Percentiles rank a stretch among this genome's conserved stretches.
Conservation (phyloP, 2,329 filamentous ascomycete species). For the Aspergillus felis region DNA sequence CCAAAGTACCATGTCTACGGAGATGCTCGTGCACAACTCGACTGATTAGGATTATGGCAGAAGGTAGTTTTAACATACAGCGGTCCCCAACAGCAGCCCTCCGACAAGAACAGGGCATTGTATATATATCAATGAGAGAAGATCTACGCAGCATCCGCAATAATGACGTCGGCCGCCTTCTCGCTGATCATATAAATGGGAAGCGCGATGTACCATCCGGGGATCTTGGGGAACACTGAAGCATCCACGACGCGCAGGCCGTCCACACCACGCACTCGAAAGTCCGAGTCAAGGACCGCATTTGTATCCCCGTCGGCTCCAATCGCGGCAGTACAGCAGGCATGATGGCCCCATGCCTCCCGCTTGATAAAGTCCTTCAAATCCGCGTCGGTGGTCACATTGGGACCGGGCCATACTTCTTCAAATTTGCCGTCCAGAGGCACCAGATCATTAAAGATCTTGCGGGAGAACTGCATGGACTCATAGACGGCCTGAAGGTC, state of each 20-base stretch:
- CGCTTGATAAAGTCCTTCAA: slow-evolving; percentile 49
- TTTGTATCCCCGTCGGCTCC: slow-evolving; percentile 50
- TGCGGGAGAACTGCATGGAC: slow-evolving; percentile 51
- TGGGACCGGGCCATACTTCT: slow-evolving; percentile 42
- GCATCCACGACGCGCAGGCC: slow-evolving; percentile 61
- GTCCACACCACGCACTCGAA: slow-evolving; percentile 53
- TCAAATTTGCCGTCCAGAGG: slow-evolving; percentile 44
- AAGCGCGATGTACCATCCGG: slow-evolving; percentile 51
- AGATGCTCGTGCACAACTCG: neutral
- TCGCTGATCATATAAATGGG: slow-evolving; percentile 56
- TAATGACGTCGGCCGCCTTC: slow-evolving; percentile 59
- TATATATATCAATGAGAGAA: neutral
- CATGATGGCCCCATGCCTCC: slow-evolving; percentile 55
- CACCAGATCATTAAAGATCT: slow-evolving; percentile 41
- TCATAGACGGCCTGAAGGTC: slow-evolving; percentile 54
- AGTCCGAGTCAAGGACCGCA: slow-evolving; percentile 54
- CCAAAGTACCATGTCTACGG: neutral
- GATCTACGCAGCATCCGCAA: slow-evolving; percentile 11
- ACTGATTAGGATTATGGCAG: neutral
- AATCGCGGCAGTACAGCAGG: slow-evolving; percentile 52
- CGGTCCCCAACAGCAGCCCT: neutral
- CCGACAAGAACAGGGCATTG: neutral
- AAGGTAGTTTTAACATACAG: neutral
- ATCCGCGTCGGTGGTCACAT: slow-evolving; percentile 41
- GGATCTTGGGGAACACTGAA: slow-evolving; percentile 53